Percentiles rank a stretch among this genome's conserved stretches.
Evolutionary conservation across 2,329 filamentous ascomycete species (phyloP).

Genomic region (Paraconiothyrium brasiliense): DNA sequence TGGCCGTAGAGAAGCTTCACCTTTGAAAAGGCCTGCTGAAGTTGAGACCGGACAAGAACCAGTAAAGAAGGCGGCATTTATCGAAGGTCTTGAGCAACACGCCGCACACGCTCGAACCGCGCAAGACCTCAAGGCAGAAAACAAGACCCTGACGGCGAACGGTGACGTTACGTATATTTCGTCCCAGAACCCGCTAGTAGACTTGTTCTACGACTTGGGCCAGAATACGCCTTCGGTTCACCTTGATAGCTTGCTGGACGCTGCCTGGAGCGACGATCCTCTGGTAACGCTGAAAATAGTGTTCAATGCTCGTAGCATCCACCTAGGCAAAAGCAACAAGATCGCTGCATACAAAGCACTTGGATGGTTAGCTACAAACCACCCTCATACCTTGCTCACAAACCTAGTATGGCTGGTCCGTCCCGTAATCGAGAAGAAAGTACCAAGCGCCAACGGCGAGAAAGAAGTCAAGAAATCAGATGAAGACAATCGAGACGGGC

Average conservation of each 20-base stretch:
- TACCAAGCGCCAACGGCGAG: slow-evolving; percentile 46
- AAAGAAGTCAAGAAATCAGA: slow-evolving; percentile 6
- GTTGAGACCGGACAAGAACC: slow-evolving; percentile 20
- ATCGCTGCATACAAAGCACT: slow-evolving; percentile 62
- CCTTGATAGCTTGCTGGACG: slow-evolving; percentile 55
- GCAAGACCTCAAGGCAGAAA: slow-evolving; percentile 36
- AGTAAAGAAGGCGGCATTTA: slow-evolving; percentile 31
- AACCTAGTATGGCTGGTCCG: slow-evolving; percentile 67
- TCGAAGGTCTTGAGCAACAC: slow-evolving; percentile 31
- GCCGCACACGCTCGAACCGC: slow-evolving; percentile 21
- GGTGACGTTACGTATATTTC: slow-evolving; percentile 59
- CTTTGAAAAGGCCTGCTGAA: slow-evolving; percentile 25
- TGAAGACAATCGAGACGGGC: background rate
- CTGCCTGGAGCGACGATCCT: slow-evolving; percentile 61
- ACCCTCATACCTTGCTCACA: slow-evolving; percentile 63
- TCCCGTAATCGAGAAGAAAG: slow-evolving; percentile 66
- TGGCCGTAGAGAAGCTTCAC: background rate
- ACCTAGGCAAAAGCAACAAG: slow-evolving; percentile 64
- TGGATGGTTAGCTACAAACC: slow-evolving; percentile 65
- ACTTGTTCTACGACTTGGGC: slow-evolving; percentile 65
- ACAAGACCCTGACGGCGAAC: slow-evolving; percentile 65
- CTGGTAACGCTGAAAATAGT: slow-evolving; percentile 66
- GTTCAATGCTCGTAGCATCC: slow-evolving; percentile 69
- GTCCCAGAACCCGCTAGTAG: slow-evolving; percentile 58
- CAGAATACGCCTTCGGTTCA: slow-evolving; percentile 49